Conservation (phyloP, 1,284 basidiomycete species). For the Ganoderma boninense region DNA sequence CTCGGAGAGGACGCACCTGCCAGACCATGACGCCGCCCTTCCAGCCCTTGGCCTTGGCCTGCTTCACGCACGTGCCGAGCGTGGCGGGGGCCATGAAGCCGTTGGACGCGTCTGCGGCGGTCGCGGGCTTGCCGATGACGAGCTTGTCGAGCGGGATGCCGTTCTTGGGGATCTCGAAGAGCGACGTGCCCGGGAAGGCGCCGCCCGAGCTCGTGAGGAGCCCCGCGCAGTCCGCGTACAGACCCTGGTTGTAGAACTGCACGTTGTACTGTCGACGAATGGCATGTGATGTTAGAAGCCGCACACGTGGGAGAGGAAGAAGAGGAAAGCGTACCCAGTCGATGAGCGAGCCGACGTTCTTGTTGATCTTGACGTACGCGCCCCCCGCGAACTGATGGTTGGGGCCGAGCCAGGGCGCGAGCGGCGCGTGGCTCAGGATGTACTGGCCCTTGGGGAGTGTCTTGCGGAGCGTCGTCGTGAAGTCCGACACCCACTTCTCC, state of each 20-base stretch:
- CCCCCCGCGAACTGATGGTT: constrained; percentile 56
- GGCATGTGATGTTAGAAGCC: not conserved
- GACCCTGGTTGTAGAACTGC: constrained; percentile 64
- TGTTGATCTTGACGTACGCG: constrained; percentile 67
- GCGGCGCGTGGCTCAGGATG: constrained; percentile 50
- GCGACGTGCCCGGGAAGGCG: constrained; percentile 37
- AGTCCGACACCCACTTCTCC: constrained; percentile 51
- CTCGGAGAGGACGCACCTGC: constrained; percentile 8
- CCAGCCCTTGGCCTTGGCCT: constrained; percentile 66
- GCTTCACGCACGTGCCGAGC: constrained; percentile 62
- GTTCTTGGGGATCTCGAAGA: constrained; percentile 67
- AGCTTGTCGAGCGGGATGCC: constrained; percentile 58
- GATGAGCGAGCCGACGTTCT: constrained; percentile 58
- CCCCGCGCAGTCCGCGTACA: constrained; percentile 56
- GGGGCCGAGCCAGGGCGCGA: constrained; percentile 65
- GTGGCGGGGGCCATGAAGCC: constrained; percentile 62
- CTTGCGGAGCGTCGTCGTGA: constrained; percentile 48
- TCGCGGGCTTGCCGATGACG: constrained; percentile 67
- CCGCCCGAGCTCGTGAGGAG: constrained; percentile 51
- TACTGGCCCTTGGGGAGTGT: constrained; percentile 45
- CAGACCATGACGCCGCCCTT: constrained; percentile 43
- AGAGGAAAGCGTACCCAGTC: constrained; percentile 41
- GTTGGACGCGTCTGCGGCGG: constrained; percentile 52
- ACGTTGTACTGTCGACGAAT: constrained; percentile 50
- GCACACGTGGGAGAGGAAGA: not conserved